These are phyloP conservation scores for Boletus vermiculosoides DNA, from an alignment of 768 basidiomycete species.

Conservation along the genomic window DNA sequence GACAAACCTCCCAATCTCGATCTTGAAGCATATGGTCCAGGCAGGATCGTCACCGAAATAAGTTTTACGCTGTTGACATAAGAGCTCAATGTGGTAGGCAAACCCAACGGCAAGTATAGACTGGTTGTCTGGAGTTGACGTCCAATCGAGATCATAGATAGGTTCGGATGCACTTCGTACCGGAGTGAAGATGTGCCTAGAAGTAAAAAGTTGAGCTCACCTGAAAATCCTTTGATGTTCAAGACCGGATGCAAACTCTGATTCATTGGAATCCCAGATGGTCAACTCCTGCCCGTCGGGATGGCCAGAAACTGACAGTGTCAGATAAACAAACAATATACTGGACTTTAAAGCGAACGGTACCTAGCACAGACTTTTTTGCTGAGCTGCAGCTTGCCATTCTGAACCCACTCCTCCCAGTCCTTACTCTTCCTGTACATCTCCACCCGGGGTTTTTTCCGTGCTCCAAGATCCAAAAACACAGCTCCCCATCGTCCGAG, in stretches of 20 bases:
- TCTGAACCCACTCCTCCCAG: conserved; percentile 60
- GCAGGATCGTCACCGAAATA: conserved; percentile 83
- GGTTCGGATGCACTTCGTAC: conserved; percentile 41
- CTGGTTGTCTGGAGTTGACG: conserved; percentile 83
- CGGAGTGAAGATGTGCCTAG: not conserved
- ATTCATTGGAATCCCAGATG: conserved; percentile 95
- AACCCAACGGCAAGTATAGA: conserved; percentile 93
- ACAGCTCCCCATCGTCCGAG: conserved; percentile 71
- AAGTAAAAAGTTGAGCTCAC: conserved; percentile 37
- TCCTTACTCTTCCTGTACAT: conserved; percentile 72
- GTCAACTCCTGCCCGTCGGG: conserved; percentile 75
- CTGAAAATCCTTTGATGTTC: conserved; percentile 66
- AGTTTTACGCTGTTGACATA: conserved; percentile 91
- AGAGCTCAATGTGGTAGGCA: conserved; percentile 69
- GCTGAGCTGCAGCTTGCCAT: conserved; percentile 85
- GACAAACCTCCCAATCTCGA: conserved; percentile 70
- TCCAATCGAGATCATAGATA: conserved; percentile 90
- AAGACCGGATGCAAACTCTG: conserved; percentile 88
- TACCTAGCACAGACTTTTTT: conserved; percentile 88
- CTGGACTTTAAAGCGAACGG: conserved; percentile 23
- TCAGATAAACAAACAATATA: conserved; percentile 4
- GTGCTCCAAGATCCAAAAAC: conserved; percentile 79
- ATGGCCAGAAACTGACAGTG: conserved; percentile 53
- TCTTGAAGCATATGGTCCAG: conserved; percentile 69
- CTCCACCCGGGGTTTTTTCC: conserved; percentile 45